Evolutionary conservation across 2,329 filamentous ascomycete species (phyloP), one percentile per base, ranked within the genome.

Genomic region (Pseudocercospora pini-densiflorae): DNA sequence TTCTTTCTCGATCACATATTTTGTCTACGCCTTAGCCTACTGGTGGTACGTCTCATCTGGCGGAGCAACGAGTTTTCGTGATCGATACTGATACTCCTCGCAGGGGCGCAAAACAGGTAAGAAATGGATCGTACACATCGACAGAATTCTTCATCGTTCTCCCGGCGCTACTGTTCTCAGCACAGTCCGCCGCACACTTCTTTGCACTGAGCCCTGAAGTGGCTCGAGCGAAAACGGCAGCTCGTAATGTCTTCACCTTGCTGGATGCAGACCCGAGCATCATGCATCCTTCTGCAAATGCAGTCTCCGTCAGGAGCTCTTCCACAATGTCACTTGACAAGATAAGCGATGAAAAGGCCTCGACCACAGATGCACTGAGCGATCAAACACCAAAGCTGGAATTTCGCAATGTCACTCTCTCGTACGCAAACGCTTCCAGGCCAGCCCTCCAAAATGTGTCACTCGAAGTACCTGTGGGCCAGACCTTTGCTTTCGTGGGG

Each of bases 401-500:
- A 19, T 73, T 83, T 51, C 72, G 77, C 23, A 71, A 79, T 31
- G 78, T 83, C 9, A 79, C 75, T 4, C 75, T 83, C 29, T 73
- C 74, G 1, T 80, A 83, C 61, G 72, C 74, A 14, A 79, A 79
- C 29, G 73, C 79, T 54, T 77, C 77, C 23, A 74, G 76, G 14
- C 65, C 71, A 7, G 75, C 85, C 0, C 77, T 89, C 5, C 77
- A 79, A 8, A 78, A 82, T 14, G 73, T 89, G 4, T 82, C 75
- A 8, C 79, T 90, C 31, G 77, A 77, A 0, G 82, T 83, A 3
- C 72, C 76, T 12, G 80, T 81, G 0, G 86, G 86, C 2, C 79
- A 87, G 62, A 88, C 85, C 0, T 78, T 89, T 1, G 81, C 80
- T 1, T 77, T 83, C 33, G 81, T 83, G 0, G 81, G 81, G 2